Conservation (phyloP, 345 rosid genomes). For the Eucalyptus pauciflora region DNA sequence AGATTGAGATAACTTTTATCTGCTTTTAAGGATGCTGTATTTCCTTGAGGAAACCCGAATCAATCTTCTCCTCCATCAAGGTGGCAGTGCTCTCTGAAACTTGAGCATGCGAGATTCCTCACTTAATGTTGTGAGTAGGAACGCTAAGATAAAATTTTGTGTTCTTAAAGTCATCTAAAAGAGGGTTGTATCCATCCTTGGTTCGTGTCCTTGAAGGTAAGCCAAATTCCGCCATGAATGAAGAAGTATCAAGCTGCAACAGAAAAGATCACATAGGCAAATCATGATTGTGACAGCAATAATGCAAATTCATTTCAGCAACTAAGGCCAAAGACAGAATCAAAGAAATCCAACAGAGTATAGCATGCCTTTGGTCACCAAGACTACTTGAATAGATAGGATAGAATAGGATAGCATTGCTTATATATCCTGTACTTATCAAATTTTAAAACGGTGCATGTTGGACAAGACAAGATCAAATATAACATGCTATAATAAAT, state of each 20-base stretch:
- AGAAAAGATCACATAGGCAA: not conserved
- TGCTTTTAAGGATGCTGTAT: not conserved
- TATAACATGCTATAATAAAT: not conserved
- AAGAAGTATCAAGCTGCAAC: constrained; percentile 68
- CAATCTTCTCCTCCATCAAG: not conserved
- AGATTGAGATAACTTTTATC: not conserved
- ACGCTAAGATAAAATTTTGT: constrained; percentile 88
- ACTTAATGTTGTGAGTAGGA: constrained; percentile 83
- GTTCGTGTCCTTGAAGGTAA: constrained; percentile 81
- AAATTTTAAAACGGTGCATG: not conserved
- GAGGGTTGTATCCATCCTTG: constrained; percentile 88
- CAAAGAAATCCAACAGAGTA: not conserved
- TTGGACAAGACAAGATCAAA: not conserved
- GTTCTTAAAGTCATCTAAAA: constrained; percentile 90
- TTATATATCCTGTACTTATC: not conserved
- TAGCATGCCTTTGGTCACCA: not conserved
- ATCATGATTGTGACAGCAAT: not conserved
- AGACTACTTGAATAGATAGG: not conserved
- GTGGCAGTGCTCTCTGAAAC: not conserved
- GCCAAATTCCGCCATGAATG: constrained; percentile 95
- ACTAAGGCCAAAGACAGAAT: not conserved
- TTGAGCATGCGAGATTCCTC: not conserved
- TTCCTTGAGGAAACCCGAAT: not conserved
- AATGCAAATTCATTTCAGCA: not conserved
- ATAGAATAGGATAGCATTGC: not conserved